Base-by-base conservation (phyloP, 192 early-diverging fungal genomes). In the Rhizophagus prolifer region DNA sequence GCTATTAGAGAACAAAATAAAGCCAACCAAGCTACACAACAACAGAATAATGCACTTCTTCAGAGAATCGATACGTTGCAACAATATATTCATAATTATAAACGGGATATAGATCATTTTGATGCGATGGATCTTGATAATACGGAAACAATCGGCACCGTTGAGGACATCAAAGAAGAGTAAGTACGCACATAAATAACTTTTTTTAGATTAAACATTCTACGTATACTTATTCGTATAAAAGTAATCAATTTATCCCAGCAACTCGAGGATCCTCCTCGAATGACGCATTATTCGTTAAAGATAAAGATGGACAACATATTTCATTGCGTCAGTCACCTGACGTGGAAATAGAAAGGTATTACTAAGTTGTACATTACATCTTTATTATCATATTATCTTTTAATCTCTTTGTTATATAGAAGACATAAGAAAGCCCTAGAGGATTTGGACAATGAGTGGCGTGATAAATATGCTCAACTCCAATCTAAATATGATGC, bases 1-100 rank as follows among this genome's bases (percentile, higher is more conserved):
- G 65, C 65, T 67, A 67, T 67, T n/a, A 23, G 31, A 6, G 65
- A 67, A 9, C 65, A 67, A 67, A 36, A n/a, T 38, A 67, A 67
- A 23, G 34, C n/a, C 14, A 67, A 34, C 3, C 30, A 38, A 41
- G 65, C 23, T 28, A 67, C 31, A 16, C 65, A 67, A 67, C 31
- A 41, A 67, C 31, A 67, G 16, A 67, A 67, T 41, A 36, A n/a
- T 38, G 16, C 31, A 21, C 34, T 67, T 41, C 14, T 30, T 31
- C 65, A 67, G n/a, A 31, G n/a, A 36, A 67, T 67, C 16, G 65
- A 67, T 38, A 31, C 12, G 9, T 41, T 67, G 9, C 30, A 28
- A 8, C 25, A 64, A 30, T 16, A n/a, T 31, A 64, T 28, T 64
- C 25, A 64, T 64, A 16, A 64, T 30, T 64, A 10, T 16, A 30